Evolutionary conservation across 2,329 filamentous ascomycete species (phyloP).

Genomic region (Diaporthe citri): DNA sequence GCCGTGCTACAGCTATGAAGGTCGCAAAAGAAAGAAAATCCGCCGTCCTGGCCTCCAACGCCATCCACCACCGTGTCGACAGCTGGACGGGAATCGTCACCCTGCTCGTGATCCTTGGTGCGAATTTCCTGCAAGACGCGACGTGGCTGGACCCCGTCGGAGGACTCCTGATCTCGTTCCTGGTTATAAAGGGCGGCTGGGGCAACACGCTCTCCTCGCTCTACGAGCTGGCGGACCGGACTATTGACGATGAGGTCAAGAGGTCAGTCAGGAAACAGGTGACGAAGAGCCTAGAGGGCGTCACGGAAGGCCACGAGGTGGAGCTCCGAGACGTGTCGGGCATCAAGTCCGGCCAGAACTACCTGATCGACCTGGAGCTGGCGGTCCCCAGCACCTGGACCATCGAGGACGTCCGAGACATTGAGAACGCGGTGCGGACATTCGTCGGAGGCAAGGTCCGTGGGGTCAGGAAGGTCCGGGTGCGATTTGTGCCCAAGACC

Average conservation of each 20-base stretch:
- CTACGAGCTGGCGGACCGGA: conserved; percentile 90
- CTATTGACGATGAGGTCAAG: conserved; percentile 88
- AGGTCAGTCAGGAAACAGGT: conserved; percentile 76
- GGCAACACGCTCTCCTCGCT: conserved; percentile 86
- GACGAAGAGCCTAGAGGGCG: conserved; percentile 66
- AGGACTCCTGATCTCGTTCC: conserved; percentile 89
- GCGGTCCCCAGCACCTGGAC: conserved; percentile 83
- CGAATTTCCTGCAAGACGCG: conserved; percentile 86
- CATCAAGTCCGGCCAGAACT: conserved; percentile 96
- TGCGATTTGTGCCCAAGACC: conserved; percentile 84
- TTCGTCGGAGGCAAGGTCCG: conserved; percentile 82
- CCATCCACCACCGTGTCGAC: conserved; percentile 95
- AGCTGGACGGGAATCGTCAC: conserved; percentile 96
- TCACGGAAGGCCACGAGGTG: conserved; percentile 69
- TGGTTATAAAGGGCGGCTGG: conserved; percentile 92
- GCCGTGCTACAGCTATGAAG: conserved; percentile 80
- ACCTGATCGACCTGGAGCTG: conserved; percentile 90
- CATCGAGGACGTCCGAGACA: conserved; percentile 74
- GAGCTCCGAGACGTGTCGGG: conserved; percentile 85
- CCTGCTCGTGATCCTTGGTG: conserved; percentile 87
- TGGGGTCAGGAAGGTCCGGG: conserved; percentile 84
- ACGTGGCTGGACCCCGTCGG: conserved; percentile 96
- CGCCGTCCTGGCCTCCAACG: conserved; percentile 94
- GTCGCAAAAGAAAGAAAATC: conserved; percentile 94
- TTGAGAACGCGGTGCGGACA: conserved; percentile 81